Evolutionary conservation across 2,329 filamentous ascomycete species (phyloP).

Genomic region (Bipolaris zeicola): DNA sequence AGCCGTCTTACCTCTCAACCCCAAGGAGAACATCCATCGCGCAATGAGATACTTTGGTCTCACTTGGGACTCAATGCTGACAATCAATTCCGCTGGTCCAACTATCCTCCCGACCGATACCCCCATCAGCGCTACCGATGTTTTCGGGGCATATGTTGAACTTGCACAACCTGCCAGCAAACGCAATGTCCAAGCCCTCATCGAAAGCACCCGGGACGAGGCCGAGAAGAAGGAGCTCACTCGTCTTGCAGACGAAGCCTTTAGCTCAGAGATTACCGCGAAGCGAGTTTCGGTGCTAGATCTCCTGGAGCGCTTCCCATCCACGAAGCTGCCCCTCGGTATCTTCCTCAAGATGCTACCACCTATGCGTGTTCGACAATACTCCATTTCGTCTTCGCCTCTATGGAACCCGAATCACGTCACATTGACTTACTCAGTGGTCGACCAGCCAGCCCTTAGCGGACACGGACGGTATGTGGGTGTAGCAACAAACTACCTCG

Average conservation of each 20-base stretch:
- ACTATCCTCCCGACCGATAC: conserved; percentile 68
- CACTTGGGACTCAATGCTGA: conserved; percentile 70
- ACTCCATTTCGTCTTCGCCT: conserved; percentile 79
- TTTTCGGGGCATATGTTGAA: conserved; percentile 75
- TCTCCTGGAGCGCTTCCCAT: conserved; percentile 66
- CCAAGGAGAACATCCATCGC: conserved; percentile 63
- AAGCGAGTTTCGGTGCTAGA: conserved; percentile 71
- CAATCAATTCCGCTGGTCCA: conserved; percentile 64
- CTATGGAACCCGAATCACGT: conserved; percentile 62
- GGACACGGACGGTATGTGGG: conserved; percentile 53
- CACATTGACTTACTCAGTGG: conserved; percentile 71
- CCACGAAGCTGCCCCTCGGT: conserved; percentile 66
- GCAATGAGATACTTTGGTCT: conserved; percentile 69
- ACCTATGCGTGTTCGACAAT: conserved; percentile 78
- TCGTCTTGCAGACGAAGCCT: conserved; percentile 52
- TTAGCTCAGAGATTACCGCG: conserved; percentile 47
- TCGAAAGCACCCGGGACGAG: conserved; percentile 58
- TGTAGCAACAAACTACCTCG: conserved; percentile 53
- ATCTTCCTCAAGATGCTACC: conserved; percentile 74
- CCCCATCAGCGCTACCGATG: conserved; percentile 65
- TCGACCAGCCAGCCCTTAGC: conserved; percentile 60
- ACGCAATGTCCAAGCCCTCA: conserved; percentile 59
- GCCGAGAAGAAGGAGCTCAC: conserved; percentile 56
- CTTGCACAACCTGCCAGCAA: conserved; percentile 74
- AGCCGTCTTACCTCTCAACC: conserved; percentile 74